Base-by-base conservation (phyloP, 306 rosid genomes). In the Sophora flavescens region DNA sequence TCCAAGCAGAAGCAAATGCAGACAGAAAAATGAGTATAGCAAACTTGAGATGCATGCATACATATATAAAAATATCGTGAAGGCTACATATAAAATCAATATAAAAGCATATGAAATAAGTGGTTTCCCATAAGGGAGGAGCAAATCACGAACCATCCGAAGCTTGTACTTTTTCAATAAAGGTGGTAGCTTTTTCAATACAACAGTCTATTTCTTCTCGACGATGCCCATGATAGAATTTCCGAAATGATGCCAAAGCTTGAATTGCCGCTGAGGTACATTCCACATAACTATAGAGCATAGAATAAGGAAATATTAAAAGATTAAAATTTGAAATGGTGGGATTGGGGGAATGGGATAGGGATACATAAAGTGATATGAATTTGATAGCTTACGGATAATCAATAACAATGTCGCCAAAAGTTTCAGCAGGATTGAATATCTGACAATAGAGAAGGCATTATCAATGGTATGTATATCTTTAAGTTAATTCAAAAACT, bases 361-460 rank as follows among this genome's bases (percentile, higher is more conserved):
- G 44, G 32, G 52, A n/a, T 50, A 62, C 38, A 47, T 22, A 50
- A 78, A 79, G 13, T 68, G 38, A n/a, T n/a, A 70, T 41, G 80
- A 62, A 53, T 48, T 48, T 17, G 77, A 75, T 53, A 84, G 76
- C 98, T 91, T 83, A 94, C 98, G 93, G 82, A 84, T 94, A 94
- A 84, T 94, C 98, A 74, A 94, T 90, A 71, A 94, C 97, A 30
- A 94, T 94, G 84, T 94, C 98, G 39, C 98, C 98, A 72, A 94
- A 94, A 45, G 97, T 94, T 78, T 94, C 97, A 56, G 97, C 97
- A 72, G 98, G 97, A 70, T 94, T 91, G 87, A 90, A 81, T 81
- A 91, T 52, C 97, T 94, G 98, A 32, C 58, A 76, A 86, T 6
- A 82, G 50, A 61, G 66, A 81, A 78, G 60, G 67, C 56, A 74